Conservation (phyloP, 495 filamentous ascomycete genomes). For the Letharia columbiana region DNA sequence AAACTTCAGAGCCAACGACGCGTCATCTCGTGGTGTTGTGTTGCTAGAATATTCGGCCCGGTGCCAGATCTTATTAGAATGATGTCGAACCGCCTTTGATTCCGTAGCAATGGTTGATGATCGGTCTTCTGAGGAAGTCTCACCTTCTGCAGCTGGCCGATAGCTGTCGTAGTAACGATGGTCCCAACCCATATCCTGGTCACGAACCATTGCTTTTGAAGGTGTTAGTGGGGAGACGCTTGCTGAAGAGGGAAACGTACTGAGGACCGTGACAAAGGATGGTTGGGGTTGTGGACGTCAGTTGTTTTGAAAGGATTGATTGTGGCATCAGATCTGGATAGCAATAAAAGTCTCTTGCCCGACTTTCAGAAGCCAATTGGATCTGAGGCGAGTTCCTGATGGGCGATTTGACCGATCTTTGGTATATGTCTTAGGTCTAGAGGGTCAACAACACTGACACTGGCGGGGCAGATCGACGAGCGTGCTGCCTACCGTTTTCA, state of each 20-base stretch:
- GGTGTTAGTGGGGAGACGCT: not conserved
- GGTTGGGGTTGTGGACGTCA: not conserved
- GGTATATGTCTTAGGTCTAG: not conserved
- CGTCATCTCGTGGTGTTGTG: not conserved
- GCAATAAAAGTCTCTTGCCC: not conserved
- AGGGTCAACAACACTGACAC: not conserved
- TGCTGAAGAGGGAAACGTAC: not conserved
- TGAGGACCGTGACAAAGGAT: not conserved
- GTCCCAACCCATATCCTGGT: not conserved
- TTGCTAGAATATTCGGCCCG: not conserved
- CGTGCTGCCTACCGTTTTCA: not conserved
- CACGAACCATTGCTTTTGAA: not conserved
- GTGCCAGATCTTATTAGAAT: not conserved
- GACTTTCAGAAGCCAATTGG: not conserved
- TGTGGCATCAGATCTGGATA: not conserved
- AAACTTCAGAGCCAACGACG: not conserved
- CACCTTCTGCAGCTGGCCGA: not conserved
- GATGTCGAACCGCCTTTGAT: not conserved
- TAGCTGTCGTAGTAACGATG: not conserved
- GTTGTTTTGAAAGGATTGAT: not conserved
- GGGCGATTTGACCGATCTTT: not conserved
- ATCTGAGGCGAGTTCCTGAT: not conserved
- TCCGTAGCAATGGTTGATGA: not conserved
- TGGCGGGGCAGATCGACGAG: not conserved
- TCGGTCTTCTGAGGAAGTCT: not conserved